Evolutionary conservation across 177 flowering plant species (phyloP), one percentile per base, ranked within the genome.

Genomic region (Tripterygium wilfordii): DNA sequence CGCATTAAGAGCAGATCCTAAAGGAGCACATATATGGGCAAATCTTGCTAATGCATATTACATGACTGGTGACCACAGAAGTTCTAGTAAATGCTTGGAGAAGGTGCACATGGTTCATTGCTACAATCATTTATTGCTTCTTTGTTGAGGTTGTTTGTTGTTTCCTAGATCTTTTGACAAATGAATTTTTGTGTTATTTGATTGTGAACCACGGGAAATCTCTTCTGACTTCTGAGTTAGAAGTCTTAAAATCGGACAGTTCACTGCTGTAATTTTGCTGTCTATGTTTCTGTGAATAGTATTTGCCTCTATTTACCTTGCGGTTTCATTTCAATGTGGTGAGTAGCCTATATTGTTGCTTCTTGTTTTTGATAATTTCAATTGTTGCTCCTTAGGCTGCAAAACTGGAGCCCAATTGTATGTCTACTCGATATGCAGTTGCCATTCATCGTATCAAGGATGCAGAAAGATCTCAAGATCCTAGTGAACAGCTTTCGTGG

Each of bases 391-490:
- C n/a, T 25, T 54, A 91, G 98, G 96, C 91, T 27, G 91, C 76
- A 57, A 86, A 79, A 68, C 66, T 88, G 49, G 96, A 89, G 42
- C 83, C 94, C 38, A 80, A 67, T 64, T 79, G 94, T 71, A 69
- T 92, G 90, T 71, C 96, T 49, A 74, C 77, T 25, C 71, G 98
- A 56, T 92, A 77, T 79, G 83, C 94, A 48, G 68, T 80, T 70
- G 96, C 94, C 23, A 65, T 82, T 39, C 94, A 83, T 60, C 79
- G 96, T 23, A 71, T 84, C 33, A 88, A 83, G 74, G 88, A 82
- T 68, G 86, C 81, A 31, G 98, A 88, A 64, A 85, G 87, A 67
- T 77, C 72, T 53, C 96, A 83, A 67, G 91, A 80, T 73, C 82
- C 79, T 19, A 66, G 66, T 32, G 95, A 89, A 48, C 96, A 88